These are phyloP conservation scores for Suhomyces panamericanus DNA, from an alignment of 1,139 yeast genomes.

Conservation along the genomic window DNA sequence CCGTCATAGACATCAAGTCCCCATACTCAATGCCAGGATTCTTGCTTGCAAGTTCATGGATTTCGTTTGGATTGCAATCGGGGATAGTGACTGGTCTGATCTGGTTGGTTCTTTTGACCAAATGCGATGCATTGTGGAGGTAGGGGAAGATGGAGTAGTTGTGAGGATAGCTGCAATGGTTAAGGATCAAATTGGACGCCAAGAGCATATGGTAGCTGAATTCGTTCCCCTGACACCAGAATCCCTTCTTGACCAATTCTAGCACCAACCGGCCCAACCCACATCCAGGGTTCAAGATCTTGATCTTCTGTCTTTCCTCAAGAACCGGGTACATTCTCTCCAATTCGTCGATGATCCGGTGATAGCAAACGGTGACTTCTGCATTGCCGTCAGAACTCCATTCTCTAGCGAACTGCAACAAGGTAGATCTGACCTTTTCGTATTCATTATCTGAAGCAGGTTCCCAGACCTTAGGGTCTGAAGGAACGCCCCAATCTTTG, in stretches of 20 bases:
- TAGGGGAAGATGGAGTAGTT: constrained; percentile 52
- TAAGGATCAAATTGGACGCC: constrained; percentile 63
- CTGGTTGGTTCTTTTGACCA: constrained; percentile 45
- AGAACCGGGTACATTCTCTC: constrained; percentile 43
- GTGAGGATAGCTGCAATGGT: constrained; percentile 45
- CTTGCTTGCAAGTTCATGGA: constrained; percentile 28
- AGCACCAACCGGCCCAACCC: constrained; percentile 80
- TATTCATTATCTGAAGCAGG: constrained; percentile 46
- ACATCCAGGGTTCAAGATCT: constrained; percentile 75
- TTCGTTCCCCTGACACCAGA: constrained; percentile 82
- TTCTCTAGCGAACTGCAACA: constrained; percentile 70
- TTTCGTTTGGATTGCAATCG: constrained; percentile 46
- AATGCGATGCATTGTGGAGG: constrained; percentile 53
- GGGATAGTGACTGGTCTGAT: constrained; percentile 54
- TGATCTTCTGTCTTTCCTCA: constrained; percentile 37
- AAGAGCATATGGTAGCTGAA: constrained; percentile 79
- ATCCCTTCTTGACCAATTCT: constrained; percentile 69
- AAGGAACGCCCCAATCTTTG: constrained; percentile 53
- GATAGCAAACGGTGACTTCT: constrained; percentile 54
- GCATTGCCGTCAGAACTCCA: constrained; percentile 66
- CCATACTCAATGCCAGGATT: constrained; percentile 46
- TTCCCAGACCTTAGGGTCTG: constrained; percentile 47
- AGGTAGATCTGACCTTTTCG: constrained; percentile 61
- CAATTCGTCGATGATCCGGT: constrained; percentile 47
- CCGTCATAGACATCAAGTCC: constrained; percentile 70